These are phyloP conservation scores for Cerrena zonata DNA, from an alignment of 1,284 basidiomycete species.

Conservation along the genomic window DNA sequence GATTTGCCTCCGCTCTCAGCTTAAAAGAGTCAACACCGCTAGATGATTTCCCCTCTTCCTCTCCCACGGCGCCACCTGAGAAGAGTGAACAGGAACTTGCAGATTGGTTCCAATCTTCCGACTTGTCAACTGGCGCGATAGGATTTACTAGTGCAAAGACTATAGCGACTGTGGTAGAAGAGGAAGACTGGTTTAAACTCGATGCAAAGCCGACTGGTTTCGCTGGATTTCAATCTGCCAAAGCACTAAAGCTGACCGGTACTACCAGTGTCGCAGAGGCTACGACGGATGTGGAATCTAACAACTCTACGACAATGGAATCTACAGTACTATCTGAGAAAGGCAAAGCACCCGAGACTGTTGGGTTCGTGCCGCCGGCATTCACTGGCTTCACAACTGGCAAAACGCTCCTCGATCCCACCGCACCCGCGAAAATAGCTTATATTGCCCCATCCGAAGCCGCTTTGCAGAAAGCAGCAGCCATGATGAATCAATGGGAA, in stretches of 20 bases:
- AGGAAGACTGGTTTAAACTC: neutral
- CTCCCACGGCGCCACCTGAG: slow-evolving; percentile 39
- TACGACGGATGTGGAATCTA: neutral
- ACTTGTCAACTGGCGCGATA: slow-evolving; percentile 12
- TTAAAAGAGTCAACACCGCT: neutral
- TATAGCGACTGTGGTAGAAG: neutral
- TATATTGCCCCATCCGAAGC: slow-evolving; percentile 48
- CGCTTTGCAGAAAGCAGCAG: slow-evolving; percentile 52
- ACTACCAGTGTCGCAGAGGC: neutral
- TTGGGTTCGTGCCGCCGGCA: neutral
- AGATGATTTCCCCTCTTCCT: slow-evolving; percentile 23
- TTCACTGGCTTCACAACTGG: neutral
- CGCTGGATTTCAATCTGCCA: slow-evolving; percentile 36
- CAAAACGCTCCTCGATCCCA: slow-evolving; percentile 1
- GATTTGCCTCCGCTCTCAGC: neutral
- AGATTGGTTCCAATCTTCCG: slow-evolving; percentile 49
- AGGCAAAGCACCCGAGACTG: neutral
- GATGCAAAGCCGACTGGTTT: slow-evolving; percentile 15
- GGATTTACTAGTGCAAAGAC: slow-evolving; percentile 1
- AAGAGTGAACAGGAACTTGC: slow-evolving; percentile 46
- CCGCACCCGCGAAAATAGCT: slow-evolving; percentile 4
- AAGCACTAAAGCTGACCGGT: neutral
- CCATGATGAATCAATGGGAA: slow-evolving; percentile 51
- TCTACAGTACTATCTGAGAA: neutral
- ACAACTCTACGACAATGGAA: neutral